A percentile compares a stretch with the other conserved stretches of the same genome.
These are phyloP conservation scores for Polysphondylium violaceum DNA, from an alignment of 78 protist species.

Conservation along the genomic window DNA sequence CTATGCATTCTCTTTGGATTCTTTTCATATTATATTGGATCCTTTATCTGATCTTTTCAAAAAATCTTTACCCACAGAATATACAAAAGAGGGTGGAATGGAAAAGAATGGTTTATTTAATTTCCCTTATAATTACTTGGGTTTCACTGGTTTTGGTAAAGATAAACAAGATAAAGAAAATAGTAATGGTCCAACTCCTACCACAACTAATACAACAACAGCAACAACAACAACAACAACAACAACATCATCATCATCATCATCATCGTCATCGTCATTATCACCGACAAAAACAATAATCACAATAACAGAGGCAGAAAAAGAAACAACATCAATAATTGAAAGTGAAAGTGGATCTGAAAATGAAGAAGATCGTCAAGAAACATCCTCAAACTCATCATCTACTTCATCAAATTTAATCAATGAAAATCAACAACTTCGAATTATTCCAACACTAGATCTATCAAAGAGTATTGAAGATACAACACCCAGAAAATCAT, in stretches of 20 bases:
- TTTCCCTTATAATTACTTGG: too few relatives aligned
- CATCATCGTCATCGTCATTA: slow-evolving; percentile 25
- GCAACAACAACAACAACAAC: neutral
- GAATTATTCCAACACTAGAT: slow-evolving; percentile 2
- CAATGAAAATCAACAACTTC: neutral
- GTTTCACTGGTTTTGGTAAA: neutral
- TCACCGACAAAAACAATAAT: slow-evolving; percentile 1
- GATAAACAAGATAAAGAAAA: neutral
- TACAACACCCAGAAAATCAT: neutral
- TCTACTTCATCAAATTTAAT: neutral
- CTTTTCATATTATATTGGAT: slow-evolving; percentile 74
- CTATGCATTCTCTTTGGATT: slow-evolving; percentile 72
- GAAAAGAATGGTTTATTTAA: too few relatives aligned
- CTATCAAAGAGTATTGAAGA: slow-evolving; percentile 2
- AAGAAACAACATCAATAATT: neutral
- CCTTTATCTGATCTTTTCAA: slow-evolving; percentile 58
- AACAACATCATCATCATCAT: slow-evolving; percentile 19
- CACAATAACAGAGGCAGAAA: neutral
- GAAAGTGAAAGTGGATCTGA: neutral
- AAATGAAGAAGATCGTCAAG: neutral
- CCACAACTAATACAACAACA: neutral
- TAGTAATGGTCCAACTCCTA: slow-evolving; percentile 3
- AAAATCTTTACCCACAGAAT: slow-evolving; percentile 18
- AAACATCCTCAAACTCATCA: neutral
- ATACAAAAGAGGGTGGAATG: too few relatives aligned